A percentile compares a stretch with the other conserved stretches of the same genome.
Evolutionary conservation across 371 early-diverging fungal genomes (phyloP).

Genomic region (Rhizopus sp.): DNA sequence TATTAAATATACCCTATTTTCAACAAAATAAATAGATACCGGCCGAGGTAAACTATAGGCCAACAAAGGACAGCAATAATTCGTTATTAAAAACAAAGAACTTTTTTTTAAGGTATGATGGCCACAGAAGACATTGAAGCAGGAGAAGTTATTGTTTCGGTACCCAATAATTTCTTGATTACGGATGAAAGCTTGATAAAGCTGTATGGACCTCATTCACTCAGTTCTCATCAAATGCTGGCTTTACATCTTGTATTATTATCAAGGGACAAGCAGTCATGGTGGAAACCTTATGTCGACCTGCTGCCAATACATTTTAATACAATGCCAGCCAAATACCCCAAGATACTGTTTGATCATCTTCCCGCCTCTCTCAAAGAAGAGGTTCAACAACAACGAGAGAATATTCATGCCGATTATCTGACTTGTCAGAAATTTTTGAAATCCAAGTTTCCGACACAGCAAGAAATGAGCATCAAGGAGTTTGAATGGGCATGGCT

Average conservation of each 20-base stretch:
- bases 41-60: constrained; percentile 45
- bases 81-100: neutral
- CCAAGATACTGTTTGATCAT: constrained; percentile 33
- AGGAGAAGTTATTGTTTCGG: constrained; percentile 62
- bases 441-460: constrained; percentile 24
- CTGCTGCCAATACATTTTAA: constrained; percentile 59
- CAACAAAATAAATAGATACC: constrained; percentile 39
- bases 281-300: constrained; percentile 58
- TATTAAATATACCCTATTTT: constrained; percentile 5
- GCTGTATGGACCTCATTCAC: constrained; percentile 33
- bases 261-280: constrained; percentile 41
- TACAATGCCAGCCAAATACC: constrained; percentile 63
- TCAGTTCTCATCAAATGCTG: constrained; percentile 55
- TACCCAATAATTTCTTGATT: constrained; percentile 55
- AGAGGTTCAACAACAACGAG: constrained; percentile 49
- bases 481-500: constrained; percentile 68
- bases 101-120: constrained; percentile 53
- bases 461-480: constrained; percentile 31
- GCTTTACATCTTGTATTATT: constrained; percentile 51
- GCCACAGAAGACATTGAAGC: constrained; percentile 59
- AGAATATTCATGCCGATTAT: constrained; percentile 52
- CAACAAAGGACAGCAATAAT: neutral
- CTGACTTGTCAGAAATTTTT: constrained; percentile 36
- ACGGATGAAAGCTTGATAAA: constrained; percentile 41
- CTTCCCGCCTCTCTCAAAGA: constrained; percentile 47